Base-by-base conservation (phyloP, 768 basidiomycete genomes). In the Pisolithus tinctorius region DNA sequence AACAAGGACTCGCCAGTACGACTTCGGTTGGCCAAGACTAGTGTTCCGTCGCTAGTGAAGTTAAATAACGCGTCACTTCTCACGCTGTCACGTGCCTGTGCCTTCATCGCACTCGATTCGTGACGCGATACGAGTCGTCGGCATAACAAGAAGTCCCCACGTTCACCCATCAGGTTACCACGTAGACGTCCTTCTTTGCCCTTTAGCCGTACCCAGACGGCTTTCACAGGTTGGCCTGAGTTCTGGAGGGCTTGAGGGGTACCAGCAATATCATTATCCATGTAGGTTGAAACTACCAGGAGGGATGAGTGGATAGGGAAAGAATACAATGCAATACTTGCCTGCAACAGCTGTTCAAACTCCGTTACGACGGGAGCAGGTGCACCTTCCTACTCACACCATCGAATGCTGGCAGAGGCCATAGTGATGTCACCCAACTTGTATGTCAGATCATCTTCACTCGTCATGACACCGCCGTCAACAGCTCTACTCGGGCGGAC, bases 221-320 rank as follows among this genome's bases (percentile, higher is more conserved):
- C 94, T 69, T 99, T 99, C 53, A 99, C 88, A 26, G 96, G 94
- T 52, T 95, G 82, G 29, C 96, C 96, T 39, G 92, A 94, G 69
- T 98, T 98, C n/a, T n/a, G n/a, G n/a, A n/a, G n/a, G n/a, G n/a
- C n/a, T n/a, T n/a, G n/a, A n/a, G n/a, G n/a, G n/a, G n/a, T n/a
- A n/a, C n/a, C 96, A 31, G 96, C 93, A 52, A 98, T 94, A 63
- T 98, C 94, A 64, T 99, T 99, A 65, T 99, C 96, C 95, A 99
- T 99, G 66, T 98, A 99, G 0, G 96, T 98, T 99, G 96, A 66
- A 94, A 99, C 92, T 96, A 14, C 11, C 13, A 14, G 5, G 34
- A 14, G 11, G 11, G 4, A 3, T 34, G 34, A 34, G 34, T 34
- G 11, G 34, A 13, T 34, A 13, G 34, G 34, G 41, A 53, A 43